These are phyloP conservation scores for Dittrichia graveolens DNA, from an alignment of 129 eudicot species.

Conservation along the genomic window DNA sequence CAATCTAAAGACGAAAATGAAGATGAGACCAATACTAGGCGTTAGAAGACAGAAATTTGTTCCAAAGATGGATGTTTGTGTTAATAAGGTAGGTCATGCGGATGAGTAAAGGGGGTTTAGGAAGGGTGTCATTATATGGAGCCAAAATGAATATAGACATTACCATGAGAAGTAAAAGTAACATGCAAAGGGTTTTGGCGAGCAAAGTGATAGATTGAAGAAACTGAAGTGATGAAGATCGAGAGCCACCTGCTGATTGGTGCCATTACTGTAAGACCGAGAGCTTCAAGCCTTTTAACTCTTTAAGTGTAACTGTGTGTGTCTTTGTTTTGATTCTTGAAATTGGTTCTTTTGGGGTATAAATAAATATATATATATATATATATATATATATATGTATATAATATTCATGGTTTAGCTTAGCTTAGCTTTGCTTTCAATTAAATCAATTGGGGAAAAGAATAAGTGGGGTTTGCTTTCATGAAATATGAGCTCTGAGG, in stretches of 20 bases:
- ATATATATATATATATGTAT: too few relatives aligned
- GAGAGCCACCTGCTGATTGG: slow-evolving; percentile 22
- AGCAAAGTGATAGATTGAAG: slow-evolving; percentile 23
- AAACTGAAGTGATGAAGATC: slow-evolving; percentile 15
- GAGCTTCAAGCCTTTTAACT: not conserved
- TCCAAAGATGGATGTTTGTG: not conserved
- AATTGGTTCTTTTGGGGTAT: not conserved
- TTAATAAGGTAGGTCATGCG: not conserved
- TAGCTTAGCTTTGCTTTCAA: not conserved
- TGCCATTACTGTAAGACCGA: slow-evolving; percentile 6
- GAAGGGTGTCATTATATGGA: not conserved
- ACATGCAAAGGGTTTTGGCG: slow-evolving; percentile 18
- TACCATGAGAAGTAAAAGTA: slow-evolving; percentile 25
- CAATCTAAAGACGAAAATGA: not conserved
- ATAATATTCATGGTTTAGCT: too few relatives aligned
- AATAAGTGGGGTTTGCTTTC: not conserved
- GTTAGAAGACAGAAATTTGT: not conserved
- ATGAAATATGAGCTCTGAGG: not conserved
- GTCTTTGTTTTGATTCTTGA: not conserved
- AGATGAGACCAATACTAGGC: not conserved
- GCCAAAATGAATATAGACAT: slow-evolving; percentile 22
- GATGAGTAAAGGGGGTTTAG: not conserved
- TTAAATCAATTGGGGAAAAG: not conserved
- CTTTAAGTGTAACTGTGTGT: not conserved
- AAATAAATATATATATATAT: too few relatives aligned